phyloP scores from a whole-genome alignment of 345 rosid species.

The Eucalyptus marginata region DNA sequence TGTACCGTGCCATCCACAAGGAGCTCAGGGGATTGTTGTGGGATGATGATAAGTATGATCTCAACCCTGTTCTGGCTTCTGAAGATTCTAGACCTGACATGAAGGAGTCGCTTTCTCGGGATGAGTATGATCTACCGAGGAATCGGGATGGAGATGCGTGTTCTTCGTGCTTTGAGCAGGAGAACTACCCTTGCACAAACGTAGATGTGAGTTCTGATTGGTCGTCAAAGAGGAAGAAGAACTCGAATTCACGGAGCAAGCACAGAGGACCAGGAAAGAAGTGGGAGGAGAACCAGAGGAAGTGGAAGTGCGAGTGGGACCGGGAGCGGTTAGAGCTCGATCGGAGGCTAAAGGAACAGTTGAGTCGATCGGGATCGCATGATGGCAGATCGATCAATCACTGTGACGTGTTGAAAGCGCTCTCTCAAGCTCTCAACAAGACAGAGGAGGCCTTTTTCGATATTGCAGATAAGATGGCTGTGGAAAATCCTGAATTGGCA shows the following conservation, averaged over 20 bases:
- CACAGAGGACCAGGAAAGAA: constrained; percentile 28
- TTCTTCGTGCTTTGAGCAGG: constrained; percentile 20
- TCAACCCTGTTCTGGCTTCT: neutral
- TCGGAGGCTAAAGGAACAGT: constrained; percentile 44
- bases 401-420: constrained; percentile 63
- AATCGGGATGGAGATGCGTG: constrained; percentile 6
- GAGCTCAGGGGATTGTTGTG: constrained; percentile 87
- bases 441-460: constrained; percentile 86
- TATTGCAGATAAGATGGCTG: constrained; percentile 70
- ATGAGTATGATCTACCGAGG: neutral
- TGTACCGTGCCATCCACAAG: constrained; percentile 58
- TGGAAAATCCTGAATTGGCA: constrained; percentile 89
- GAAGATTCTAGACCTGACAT: neutral
- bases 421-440: constrained; percentile 69
- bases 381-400: constrained; percentile 32
- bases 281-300: constrained; percentile 63
- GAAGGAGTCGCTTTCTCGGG: neutral
- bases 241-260: constrained; percentile 17
- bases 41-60: constrained; percentile 53
- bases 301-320: constrained; percentile 72
- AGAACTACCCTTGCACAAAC: constrained; percentile 9
- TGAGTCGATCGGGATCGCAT: constrained; percentile 12
- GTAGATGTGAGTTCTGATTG: constrained; percentile 11
- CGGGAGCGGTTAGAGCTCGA: constrained; percentile 65
- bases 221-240: constrained; percentile 8